phyloP scores from a whole-genome alignment of 768 basidiomycete genomes.

The Lentinula lateritia region DNA sequence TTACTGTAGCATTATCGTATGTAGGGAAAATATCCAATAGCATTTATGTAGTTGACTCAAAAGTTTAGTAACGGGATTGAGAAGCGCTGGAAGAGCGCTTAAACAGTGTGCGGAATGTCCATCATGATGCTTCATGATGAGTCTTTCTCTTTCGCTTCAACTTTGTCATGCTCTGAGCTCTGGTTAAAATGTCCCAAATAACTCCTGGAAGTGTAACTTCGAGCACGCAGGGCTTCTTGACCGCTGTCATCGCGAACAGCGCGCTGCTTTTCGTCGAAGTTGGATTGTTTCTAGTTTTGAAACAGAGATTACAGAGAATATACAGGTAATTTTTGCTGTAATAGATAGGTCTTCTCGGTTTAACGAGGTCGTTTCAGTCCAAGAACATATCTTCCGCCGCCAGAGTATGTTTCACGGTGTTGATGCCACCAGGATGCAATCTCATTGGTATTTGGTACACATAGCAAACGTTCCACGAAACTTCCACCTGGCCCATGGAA shows the following conservation, averaged over 20 bases:
- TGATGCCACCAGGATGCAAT: background rate
- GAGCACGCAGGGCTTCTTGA: conserved; percentile 48
- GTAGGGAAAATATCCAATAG: no score
- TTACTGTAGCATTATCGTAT: no score
- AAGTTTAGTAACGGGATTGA: no score
- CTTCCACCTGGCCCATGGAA: conserved; percentile 40
- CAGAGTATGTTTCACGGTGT: conserved; percentile 31
- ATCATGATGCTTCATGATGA: no score
- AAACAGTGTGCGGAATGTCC: background rate
- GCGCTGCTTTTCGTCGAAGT: conserved; percentile 42
- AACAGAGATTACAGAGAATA: conserved; percentile 50
- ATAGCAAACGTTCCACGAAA: conserved; percentile 38
- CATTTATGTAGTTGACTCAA: no score
- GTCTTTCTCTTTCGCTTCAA: background rate
- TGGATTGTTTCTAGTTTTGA: conserved; percentile 50
- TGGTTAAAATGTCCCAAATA: background rate
- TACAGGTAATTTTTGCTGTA: conserved; percentile 25
- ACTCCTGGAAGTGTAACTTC: conserved; percentile 28
- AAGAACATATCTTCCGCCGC: conserved; percentile 54
- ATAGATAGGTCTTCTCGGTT: background rate
- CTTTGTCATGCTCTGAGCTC: background rate
- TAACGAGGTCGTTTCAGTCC: conserved; percentile 26
- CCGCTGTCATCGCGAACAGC: conserved; percentile 54
- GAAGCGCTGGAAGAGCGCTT: no score
- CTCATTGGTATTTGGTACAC: background rate